These are phyloP conservation scores for Mycena leptocephala DNA, from an alignment of 768 basidiomycete species.

Conservation along the genomic window DNA sequence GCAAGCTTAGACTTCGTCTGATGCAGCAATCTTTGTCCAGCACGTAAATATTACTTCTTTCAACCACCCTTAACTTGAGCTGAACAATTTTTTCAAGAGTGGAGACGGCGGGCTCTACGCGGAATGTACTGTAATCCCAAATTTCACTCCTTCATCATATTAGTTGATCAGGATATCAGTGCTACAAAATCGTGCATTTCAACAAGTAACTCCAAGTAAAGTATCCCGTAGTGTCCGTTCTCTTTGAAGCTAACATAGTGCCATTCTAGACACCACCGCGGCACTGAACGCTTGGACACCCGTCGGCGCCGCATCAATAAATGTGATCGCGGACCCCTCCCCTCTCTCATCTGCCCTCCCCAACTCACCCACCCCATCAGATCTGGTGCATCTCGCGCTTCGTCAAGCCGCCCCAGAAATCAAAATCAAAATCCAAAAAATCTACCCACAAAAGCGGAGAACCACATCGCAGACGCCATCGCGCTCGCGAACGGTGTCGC, in stretches of 20 bases:
- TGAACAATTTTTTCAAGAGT: constrained; percentile 55
- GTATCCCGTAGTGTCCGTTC: background rate
- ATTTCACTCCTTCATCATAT: no score
- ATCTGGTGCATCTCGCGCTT: no score
- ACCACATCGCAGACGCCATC: constrained; percentile 33
- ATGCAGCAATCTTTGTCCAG: constrained; percentile 39
- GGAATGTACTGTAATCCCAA: constrained; percentile 59
- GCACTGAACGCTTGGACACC: constrained; percentile 70
- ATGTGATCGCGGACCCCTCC: constrained; percentile 65
- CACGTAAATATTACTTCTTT: constrained; percentile 47
- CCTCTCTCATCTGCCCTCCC: constrained; percentile 75
- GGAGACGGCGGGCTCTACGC: constrained; percentile 82
- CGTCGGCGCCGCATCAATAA: constrained; percentile 60
- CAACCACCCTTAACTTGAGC: background rate
- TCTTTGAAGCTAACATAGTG: background rate
- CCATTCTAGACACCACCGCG: constrained; percentile 56
- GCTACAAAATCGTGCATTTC: constrained; percentile 81
- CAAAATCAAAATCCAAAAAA: no score
- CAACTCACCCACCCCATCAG: no score
- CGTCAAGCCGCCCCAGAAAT: no score
- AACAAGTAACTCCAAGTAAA: constrained; percentile 72
- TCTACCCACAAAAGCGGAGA: no score
- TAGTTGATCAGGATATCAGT: constrained; percentile 52
- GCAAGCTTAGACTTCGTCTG: background rate
- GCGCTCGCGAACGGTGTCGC: background rate